Base-by-base conservation (phyloP, 2,329 filamentous ascomycete genomes). In the Aspergillus pseudonomiae region DNA sequence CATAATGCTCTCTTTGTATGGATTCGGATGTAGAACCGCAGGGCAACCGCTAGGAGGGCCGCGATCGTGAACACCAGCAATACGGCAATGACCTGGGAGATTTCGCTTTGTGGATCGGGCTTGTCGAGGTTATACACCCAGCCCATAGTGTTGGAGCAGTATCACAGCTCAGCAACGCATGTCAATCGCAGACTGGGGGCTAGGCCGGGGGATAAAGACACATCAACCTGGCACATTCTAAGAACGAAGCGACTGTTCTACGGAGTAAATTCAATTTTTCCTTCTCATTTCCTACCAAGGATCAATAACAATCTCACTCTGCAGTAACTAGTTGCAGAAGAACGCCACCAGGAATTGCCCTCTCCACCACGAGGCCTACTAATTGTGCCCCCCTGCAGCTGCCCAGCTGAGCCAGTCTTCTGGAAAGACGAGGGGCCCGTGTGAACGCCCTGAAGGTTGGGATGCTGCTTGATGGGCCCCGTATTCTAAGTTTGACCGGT, bases 41-140 rank as follows among this genome's bases (percentile, higher is more conserved):
- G 60, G 2, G 59, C 57, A 6, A 75, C 66, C 2, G 73, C 70
- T 2, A 73, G 19, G 16, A 72, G 53, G 0, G 73, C 68, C 9
- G 64, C 12, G 45, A 65, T 64, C 21, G 71, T 60, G 56, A 74
- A 74, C 3, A 61, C 60, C 32, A 74, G 21, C 34, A 64, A 63
- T 55, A 73, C 59, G 11, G 62, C 67, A 48, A 75, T 73, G 24
- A 74, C 64, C 0, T 61, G 67, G 4, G 64, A 26, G 10, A 70
- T 65, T 2, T 69, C 59, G 26, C 62, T 70, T 36, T 71, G 57
- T 19, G 68, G 68, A 52, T 75, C 72, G 6, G 65, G 58, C 32
- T 57, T 45, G 2, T 70, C 39, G 54, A 73, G 70, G 30, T 75
- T 75, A 59, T 74, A 63, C 24, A 75, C 71, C 73, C 74, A 75